Base-by-base conservation (phyloP, 2,329 filamentous ascomycete genomes). In the Myrmaecium sp. region DNA sequence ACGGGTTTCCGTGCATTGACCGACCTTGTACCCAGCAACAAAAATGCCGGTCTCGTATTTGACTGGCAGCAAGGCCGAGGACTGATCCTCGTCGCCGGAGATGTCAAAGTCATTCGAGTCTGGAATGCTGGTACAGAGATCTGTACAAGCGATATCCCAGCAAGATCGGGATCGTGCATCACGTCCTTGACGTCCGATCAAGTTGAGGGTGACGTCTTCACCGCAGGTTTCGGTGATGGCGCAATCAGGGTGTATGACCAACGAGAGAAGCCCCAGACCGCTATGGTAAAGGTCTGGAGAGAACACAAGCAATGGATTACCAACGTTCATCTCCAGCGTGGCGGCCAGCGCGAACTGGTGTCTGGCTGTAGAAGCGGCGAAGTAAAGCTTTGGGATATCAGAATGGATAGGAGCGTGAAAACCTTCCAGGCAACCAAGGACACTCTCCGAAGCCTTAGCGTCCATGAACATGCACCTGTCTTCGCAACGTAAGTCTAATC, bases 21-120 rank as follows among this genome's bases (percentile, higher is more conserved):
- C 8, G 82, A 98, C 52, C 77, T 95, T 47, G 78, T 95, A 5
- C 82, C 84, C 4, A 92, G 81, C 49, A 93, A 86, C 42, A 77
- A 84, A 43, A 92, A 93, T 49, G 84, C 84, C 1, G 89, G 89
- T 13, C 76, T 98, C 54, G 86, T 95, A 14, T 91, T 95, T 47
- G 86, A 98, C 50, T 98, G 89, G 89, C 86, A 95, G 49, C 89
- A 98, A 55, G 84, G 91, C n/a, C 81, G 82, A 39, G 89, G 89
- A 5, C 80, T 82, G 33, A 75, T 92, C 5, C 65, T 98, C n/a
- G 89, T 95, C 17, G 89, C 89, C 7, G 89, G 89, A 23, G 89
- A 98, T 47, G 82, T 94, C 28, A 80, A 89, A 31, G 80, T 94
- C 17, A 94, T 98, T 40, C 70, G 84, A 18, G 81, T 95, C 17